phyloP scores from a whole-genome alignment of 805 yeast genomes.

The Cephaloascus fragrans region DNA sequence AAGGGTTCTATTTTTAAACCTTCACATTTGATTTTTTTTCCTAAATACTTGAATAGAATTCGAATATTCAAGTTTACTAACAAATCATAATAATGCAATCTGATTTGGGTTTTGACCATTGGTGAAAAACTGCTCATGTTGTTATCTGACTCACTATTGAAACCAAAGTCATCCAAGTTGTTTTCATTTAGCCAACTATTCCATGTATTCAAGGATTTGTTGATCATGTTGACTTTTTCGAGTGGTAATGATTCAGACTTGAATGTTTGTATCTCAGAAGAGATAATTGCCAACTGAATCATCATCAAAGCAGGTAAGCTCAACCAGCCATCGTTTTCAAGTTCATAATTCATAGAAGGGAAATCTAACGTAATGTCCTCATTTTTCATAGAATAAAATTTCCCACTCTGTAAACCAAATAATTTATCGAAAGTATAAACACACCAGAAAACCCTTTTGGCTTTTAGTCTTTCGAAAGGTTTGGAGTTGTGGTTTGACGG shows the following conservation, averaged over 20 bases:
- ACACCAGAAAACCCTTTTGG: constrained; percentile 44
- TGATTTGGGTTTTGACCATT: constrained; percentile 6
- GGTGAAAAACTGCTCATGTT: background rate
- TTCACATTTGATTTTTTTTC: constrained; percentile 14
- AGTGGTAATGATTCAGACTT: constrained; percentile 14
- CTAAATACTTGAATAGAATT: constrained; percentile 20
- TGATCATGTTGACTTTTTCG: constrained; percentile 19
- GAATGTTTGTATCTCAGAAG: constrained; percentile 24
- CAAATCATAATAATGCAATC: constrained; percentile 10
- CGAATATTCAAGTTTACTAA: constrained; percentile 2
- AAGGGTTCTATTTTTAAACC: constrained; percentile 22
- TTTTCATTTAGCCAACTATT: constrained; percentile 21
- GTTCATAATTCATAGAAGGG: constrained; percentile 18
- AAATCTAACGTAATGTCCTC: constrained; percentile 22
- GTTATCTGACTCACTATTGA: background rate
- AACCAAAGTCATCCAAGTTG: constrained; percentile 21
- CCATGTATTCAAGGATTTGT: constrained; percentile 18
- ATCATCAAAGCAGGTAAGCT: constrained; percentile 35
- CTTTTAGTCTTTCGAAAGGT: constrained; percentile 31
- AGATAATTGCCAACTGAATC: constrained; percentile 30
- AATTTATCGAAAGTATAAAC: constrained; percentile 45
- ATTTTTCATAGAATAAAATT: constrained; percentile 24
- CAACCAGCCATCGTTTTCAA: constrained; percentile 36
- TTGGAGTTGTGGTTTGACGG: constrained; percentile 1
- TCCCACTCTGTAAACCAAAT: constrained; percentile 43